A percentile compares a stretch with the other conserved stretches of the same genome.
Conservation (phyloP, 2,329 filamentous ascomycete species). For the Colletotrichum gigasporum region DNA sequence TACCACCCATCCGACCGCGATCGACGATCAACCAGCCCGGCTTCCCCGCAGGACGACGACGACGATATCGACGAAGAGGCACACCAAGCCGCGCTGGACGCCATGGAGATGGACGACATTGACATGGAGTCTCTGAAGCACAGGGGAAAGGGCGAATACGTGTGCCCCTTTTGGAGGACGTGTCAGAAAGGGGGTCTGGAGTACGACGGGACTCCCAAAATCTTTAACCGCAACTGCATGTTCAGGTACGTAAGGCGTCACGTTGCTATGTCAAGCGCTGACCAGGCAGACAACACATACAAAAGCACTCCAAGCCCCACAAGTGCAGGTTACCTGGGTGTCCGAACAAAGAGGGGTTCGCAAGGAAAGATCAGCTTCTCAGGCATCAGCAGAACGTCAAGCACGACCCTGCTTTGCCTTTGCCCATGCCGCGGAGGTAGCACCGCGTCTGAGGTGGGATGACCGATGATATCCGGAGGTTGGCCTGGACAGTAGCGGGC, state of each 20-base stretch:
- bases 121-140: slow-evolving; percentile 51
- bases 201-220: slow-evolving; percentile 46
- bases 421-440: slow-evolving; percentile 14
- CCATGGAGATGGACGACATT: slow-evolving; percentile 43
- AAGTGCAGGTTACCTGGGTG: slow-evolving; percentile 49
- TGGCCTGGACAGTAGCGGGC: background rate
- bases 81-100: too few species aligned
- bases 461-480: background rate
- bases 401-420: slow-evolving; percentile 36
- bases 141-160: slow-evolving; percentile 49
- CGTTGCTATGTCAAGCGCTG: background rate
- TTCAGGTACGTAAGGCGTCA: slow-evolving; percentile 45
- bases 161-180: slow-evolving; percentile 44
- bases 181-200: slow-evolving; percentile 53
- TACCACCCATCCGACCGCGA: slow-evolving; percentile 2
- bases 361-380: slow-evolving; percentile 52
- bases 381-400: slow-evolving; percentile 51
- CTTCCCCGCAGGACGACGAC: background rate
- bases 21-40: background rate
- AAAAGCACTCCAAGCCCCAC: slow-evolving; percentile 54
- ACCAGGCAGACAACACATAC: slow-evolving; percentile 49
- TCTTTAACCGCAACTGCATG: slow-evolving; percentile 52
- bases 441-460: background rate
- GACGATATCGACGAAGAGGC: background rate
- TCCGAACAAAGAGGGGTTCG: slow-evolving; percentile 53